phyloP scores from a whole-genome alignment of 2,329 filamentous ascomycete genomes.

The Xylariaceae sp. region DNA sequence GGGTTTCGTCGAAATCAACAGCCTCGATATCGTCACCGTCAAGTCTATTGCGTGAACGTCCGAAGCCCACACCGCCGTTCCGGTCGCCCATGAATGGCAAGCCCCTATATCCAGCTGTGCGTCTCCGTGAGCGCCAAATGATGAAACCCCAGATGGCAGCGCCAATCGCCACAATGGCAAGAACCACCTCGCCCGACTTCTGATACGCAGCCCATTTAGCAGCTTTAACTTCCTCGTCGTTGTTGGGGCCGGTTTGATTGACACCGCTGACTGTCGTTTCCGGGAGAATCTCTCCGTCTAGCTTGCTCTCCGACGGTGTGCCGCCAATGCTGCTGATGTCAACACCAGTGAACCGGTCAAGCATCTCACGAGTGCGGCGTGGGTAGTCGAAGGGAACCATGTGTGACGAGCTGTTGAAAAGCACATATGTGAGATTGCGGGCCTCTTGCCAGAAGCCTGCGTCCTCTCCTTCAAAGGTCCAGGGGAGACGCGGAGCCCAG shows the following conservation, averaged over 20 bases:
- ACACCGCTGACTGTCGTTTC: slow-evolving; percentile 72
- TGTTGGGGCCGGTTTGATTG: slow-evolving; percentile 55
- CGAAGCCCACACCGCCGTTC: slow-evolving; percentile 35
- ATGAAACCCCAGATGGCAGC: slow-evolving; percentile 70
- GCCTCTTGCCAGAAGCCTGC: slow-evolving; percentile 94
- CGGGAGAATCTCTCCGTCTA: slow-evolving; percentile 79
- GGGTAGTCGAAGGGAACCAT: slow-evolving; percentile 97
- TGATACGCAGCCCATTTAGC: slow-evolving; percentile 87
- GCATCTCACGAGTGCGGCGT: slow-evolving; percentile 84
- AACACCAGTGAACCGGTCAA: slow-evolving; percentile 91
- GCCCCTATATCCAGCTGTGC: slow-evolving; percentile 49
- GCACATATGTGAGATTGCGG: slow-evolving; percentile 88
- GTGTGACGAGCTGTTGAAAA: slow-evolving; percentile 93
- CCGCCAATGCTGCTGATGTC: slow-evolving; percentile 88
- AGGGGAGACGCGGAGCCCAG: slow-evolving; percentile 86
- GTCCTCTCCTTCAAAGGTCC: slow-evolving; percentile 83
- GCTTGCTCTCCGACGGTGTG: slow-evolving; percentile 66
- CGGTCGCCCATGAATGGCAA: slow-evolving; percentile 38
- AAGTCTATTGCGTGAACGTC: slow-evolving; percentile 43
- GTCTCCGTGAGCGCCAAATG: slow-evolving; percentile 57
- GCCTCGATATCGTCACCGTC: slow-evolving; percentile 52
- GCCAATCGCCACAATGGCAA: slow-evolving; percentile 72
- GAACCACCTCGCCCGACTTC: slow-evolving; percentile 77
- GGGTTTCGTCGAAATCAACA: slow-evolving; percentile 60
- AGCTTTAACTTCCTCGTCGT: slow-evolving; percentile 67